A percentile compares a stretch with the other conserved stretches of the same genome.
Evolutionary conservation across 768 basidiomycete species (phyloP).

Genomic region (Boletus pseudopeckii): DNA sequence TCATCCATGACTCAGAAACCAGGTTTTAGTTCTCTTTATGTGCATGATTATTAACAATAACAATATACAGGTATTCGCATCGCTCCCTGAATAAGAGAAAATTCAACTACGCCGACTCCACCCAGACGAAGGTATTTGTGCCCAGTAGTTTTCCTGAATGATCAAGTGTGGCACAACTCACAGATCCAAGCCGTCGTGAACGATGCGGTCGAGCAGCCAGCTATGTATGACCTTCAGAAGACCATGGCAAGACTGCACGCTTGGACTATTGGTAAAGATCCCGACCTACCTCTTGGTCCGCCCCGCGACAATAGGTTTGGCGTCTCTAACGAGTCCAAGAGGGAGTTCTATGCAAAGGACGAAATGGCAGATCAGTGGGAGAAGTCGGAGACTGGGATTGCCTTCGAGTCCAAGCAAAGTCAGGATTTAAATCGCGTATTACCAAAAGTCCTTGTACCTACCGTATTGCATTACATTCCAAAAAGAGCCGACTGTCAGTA

Average conservation of each 20-base stretch:
- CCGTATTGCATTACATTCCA: too few species aligned
- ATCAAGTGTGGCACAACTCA: not conserved
- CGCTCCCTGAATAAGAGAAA: slow-evolving; percentile 44
- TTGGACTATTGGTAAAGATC: slow-evolving; percentile 37
- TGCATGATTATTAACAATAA: slow-evolving; percentile 1
- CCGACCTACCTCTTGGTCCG: slow-evolving; percentile 42
- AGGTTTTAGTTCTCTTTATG: not conserved
- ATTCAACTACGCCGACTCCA: not conserved
- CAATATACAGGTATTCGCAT: slow-evolving; percentile 32
- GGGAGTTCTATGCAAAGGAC: slow-evolving; percentile 35
- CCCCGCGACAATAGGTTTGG: slow-evolving; percentile 33
- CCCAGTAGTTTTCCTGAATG: slow-evolving; percentile 16
- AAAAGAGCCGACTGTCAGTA: not conserved
- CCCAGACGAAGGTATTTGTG: slow-evolving; percentile 23
- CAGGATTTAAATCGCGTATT: slow-evolving; percentile 9
- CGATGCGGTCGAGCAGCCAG: slow-evolving; percentile 36
- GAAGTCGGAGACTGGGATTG: slow-evolving; percentile 30
- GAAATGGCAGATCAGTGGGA: slow-evolving; percentile 39
- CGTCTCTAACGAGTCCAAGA: slow-evolving; percentile 35
- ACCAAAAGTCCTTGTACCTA: not conserved
- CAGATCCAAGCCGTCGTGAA: slow-evolving; percentile 23
- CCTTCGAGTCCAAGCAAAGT: slow-evolving; percentile 24
- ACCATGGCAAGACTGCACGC: too few species aligned
- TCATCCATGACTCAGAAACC: slow-evolving; percentile 42
- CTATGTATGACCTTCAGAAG: slow-evolving; percentile 43